Evolutionary conservation across 345 rosid species (phyloP).

Genomic region (Ricinus communis): DNA sequence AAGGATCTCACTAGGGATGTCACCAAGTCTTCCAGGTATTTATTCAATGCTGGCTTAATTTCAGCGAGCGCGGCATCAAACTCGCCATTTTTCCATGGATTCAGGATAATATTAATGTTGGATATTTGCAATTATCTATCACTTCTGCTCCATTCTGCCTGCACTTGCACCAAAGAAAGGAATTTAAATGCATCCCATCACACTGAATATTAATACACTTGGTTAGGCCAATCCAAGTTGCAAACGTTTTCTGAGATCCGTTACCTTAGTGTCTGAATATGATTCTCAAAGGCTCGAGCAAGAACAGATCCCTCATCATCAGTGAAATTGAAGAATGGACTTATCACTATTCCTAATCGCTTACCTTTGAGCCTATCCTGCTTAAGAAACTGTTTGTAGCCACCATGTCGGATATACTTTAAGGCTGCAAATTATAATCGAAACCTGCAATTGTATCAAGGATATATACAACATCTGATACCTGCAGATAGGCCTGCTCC

Average conservation of each 20-base stretch:
- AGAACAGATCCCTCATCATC: background rate
- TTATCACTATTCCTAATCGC: slow-evolving; percentile 49
- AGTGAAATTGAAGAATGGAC: slow-evolving; percentile 26
- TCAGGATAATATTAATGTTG: slow-evolving; percentile 29
- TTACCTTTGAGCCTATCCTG: slow-evolving; percentile 50
- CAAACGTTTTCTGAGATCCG: too few relatives aligned
- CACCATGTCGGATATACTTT: slow-evolving; percentile 47
- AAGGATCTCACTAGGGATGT: slow-evolving; percentile 57
- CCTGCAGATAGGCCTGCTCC: slow-evolving; percentile 47
- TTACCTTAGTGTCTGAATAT: slow-evolving; percentile 48
- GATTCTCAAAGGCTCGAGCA: slow-evolving; percentile 35
- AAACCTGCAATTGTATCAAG: slow-evolving; percentile 48
- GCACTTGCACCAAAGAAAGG: background rate
- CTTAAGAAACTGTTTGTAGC: slow-evolving; percentile 57
- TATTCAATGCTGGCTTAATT: slow-evolving; percentile 51
- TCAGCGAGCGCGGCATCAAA: slow-evolving; percentile 37
- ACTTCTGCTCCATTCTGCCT: slow-evolving; percentile 55
- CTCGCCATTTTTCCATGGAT: slow-evolving; percentile 35
- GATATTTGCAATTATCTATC: slow-evolving; percentile 43
- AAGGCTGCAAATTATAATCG: slow-evolving; percentile 37
- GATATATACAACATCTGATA: slow-evolving; percentile 46
- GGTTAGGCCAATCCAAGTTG: too few relatives aligned
- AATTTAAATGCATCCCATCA: background rate
- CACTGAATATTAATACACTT: background rate
- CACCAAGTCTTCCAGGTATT: slow-evolving; percentile 43